phyloP scores from a whole-genome alignment of 805 yeast species.

The Monosporozyma unispora region DNA sequence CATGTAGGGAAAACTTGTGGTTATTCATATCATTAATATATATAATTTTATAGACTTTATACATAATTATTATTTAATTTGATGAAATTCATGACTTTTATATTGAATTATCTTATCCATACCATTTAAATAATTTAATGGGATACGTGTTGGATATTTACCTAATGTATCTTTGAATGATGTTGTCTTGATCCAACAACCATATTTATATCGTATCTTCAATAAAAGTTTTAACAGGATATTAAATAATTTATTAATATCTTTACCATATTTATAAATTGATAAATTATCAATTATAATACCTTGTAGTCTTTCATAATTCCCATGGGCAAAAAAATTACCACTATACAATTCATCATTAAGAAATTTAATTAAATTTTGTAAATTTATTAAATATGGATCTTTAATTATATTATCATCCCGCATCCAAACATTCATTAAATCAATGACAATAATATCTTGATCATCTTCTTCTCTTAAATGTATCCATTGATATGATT shows the following conservation, averaged over 20 bases:
- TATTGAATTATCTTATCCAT: constrained; percentile 20
- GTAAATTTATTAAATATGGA: constrained; percentile 13
- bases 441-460: constrained; percentile 15
- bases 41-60: not conserved
- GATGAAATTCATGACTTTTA: constrained; percentile 11
- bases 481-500: constrained; percentile 12
- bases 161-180: constrained; percentile 17
- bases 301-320: constrained; percentile 7
- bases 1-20: constrained; percentile 49
- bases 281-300: constrained; percentile 29
- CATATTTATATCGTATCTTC: constrained; percentile 16
- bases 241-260: constrained; percentile 4
- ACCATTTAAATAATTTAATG: constrained; percentile 18
- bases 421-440: constrained; percentile 11
- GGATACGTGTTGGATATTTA: constrained; percentile 13
- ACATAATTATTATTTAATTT: not conserved
- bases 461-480: constrained; percentile 7
- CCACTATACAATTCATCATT: not conserved
- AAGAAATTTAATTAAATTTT: constrained; percentile 12
- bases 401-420: not conserved
- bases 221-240: constrained; percentile 14
- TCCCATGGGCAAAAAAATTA: not conserved
- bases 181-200: constrained; percentile 23
- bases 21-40: constrained; percentile 17
- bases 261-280: constrained; percentile 9